Conservation (phyloP, 208 protist species). For the Acanthamoeba castellanii region DNA sequence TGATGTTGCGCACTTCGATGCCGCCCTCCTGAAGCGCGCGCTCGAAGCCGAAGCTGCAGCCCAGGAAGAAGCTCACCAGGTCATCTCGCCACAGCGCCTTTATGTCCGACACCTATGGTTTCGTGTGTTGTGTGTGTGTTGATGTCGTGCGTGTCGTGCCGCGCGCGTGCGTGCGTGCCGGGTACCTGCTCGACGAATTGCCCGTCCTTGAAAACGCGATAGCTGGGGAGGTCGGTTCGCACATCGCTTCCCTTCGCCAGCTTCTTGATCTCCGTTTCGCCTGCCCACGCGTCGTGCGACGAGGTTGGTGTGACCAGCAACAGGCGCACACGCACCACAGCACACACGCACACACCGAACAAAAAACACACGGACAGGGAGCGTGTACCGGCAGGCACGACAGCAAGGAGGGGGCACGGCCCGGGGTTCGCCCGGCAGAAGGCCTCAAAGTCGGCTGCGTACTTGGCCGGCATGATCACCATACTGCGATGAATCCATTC, state of each 20-base stretch:
- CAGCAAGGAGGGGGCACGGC: conserved; percentile 68
- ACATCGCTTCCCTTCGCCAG: conserved; percentile 66
- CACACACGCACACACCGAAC: neutral
- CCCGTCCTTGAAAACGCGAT: conserved; percentile 67
- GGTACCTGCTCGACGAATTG: conserved; percentile 58
- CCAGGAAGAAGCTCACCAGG: conserved; percentile 77
- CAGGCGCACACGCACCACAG: no score
- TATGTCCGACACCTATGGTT: conserved; percentile 54
- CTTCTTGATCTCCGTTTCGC: conserved; percentile 55
- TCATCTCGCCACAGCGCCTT: conserved; percentile 69
- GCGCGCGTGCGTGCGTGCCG: neutral
- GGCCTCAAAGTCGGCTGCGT: conserved; percentile 65
- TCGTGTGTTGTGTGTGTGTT: neutral
- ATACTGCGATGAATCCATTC: neutral
- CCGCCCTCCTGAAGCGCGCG: conserved; percentile 64
- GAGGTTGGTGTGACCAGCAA: neutral
- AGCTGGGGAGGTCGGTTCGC: conserved; percentile 74
- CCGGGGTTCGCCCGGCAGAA: conserved; percentile 70
- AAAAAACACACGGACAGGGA: neutral
- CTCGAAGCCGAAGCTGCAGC: conserved; percentile 79
- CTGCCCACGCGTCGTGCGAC: neutral
- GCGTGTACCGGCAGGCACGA: conserved; percentile 9
- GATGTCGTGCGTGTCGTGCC: neutral
- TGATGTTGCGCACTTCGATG: conserved; percentile 77
- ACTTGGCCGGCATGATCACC: conserved; percentile 62